These are phyloP conservation scores for Atkinsonella hypoxylon DNA, from an alignment of 2,329 filamentous ascomycete genomes.

Conservation along the genomic window DNA sequence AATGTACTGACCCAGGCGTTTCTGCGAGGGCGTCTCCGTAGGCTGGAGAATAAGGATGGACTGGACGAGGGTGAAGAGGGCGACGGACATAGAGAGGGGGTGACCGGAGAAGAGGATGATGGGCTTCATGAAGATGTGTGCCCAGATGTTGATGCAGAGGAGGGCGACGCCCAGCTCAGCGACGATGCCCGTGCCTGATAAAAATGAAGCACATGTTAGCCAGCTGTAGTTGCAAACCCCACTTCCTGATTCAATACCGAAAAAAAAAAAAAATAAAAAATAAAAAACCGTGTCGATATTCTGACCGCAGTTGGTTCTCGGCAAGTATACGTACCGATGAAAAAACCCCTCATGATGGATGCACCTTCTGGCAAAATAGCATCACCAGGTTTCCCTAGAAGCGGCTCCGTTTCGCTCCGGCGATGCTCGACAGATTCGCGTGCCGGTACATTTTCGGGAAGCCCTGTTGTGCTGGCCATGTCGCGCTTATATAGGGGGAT, in stretches of 20 bases:
- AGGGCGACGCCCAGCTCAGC: constrained; percentile 71
- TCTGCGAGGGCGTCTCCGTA: constrained; percentile 60
- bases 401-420: constrained; percentile 28
- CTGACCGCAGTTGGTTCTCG: no score
- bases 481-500: background rate
- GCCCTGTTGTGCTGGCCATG: constrained; percentile 60
- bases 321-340: constrained; percentile 45
- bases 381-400: constrained; percentile 51
- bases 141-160: constrained; percentile 67
- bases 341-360: constrained; percentile 57
- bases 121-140: constrained; percentile 54
- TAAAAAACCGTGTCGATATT: no score
- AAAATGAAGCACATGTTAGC: background rate
- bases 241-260: no score
- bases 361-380: constrained; percentile 55
- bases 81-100: constrained; percentile 58
- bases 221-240: background rate
- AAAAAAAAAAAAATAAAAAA: no score
- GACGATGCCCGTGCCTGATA: constrained; percentile 63
- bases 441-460: constrained; percentile 38
- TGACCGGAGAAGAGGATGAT: constrained; percentile 81
- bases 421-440: constrained; percentile 11
- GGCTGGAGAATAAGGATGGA: constrained; percentile 79
- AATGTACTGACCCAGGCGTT: constrained; percentile 43
- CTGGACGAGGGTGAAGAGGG: constrained; percentile 64